Evolutionary conservation across 371 early-diverging fungal genomes (phyloP), one percentile per base, ranked within the genome.

Genomic region (Mortierella sp.): DNA sequence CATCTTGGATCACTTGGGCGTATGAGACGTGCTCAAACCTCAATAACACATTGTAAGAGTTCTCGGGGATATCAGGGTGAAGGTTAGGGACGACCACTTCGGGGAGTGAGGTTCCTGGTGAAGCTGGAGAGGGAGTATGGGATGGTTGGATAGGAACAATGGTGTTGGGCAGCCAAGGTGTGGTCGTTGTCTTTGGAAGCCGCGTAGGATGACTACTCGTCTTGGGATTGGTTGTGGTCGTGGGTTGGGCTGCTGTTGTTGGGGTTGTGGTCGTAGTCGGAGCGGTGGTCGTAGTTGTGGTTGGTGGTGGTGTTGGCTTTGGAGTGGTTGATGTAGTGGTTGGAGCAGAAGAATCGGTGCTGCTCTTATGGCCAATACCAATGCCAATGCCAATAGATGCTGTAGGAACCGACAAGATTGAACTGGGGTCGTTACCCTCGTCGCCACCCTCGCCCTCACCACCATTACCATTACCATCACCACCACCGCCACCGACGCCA

Each of bases 71-170:
- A 12, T 48, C 47, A 0, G 74, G 74, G 6, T 73, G 3, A 41
- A 73, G 24, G 63, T 67, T 46, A 2, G 74, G 74, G 44, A 73
- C 67, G 13, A 73, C 67, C 17, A 60, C 74, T 5, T 58, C 63
- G 0, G 74, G 74, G 3, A 67, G 63, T 8, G 74, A 73, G 2
- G 67, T 52, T n/a, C 67, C 68, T 2, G 74, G 74, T 12, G 67
- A 63, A 17, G 74, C 55, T 9, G 60, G 40, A 2, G 43, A 14
- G 3, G 62, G 63, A 16, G 44, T 54, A n/a, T 67, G 39, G 13
- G 67, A 54, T 7, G 74, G 60, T 2, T 37, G 37, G 5, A 73
- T 54, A 9, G 74, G 67, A 29, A 60, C 68, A 22, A 73, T 73
- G 21, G 62, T 41, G 29, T 49, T 67, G 5, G 74, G 74, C 39